Evolutionary conservation across 805 yeast genomes (phyloP), one percentile per base, ranked within the genome.

Genomic region (Hanseniaspora osmophila): DNA sequence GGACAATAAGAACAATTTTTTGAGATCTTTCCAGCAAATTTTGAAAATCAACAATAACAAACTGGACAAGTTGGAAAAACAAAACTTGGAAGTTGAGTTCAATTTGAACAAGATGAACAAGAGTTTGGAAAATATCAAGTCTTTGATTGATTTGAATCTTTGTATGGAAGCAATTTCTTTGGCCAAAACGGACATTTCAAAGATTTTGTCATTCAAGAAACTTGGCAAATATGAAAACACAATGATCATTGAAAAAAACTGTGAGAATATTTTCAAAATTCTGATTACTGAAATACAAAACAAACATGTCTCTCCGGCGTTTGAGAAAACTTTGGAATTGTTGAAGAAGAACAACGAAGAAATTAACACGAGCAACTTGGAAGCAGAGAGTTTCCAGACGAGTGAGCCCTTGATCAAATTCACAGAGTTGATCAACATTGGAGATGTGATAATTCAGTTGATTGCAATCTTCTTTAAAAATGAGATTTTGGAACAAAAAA

Each of bases 361-460:
- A 59, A 61, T 47, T 55, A 60, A 40, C 59, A 59, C 27, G 62
- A 64, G 18, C 38, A 61, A 15, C 57, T 63, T 6, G 50, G 62
- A 35, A 60, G 65, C 30, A 64, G 64, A n/a, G 47, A 56, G 19
- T 56, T 56, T 40, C 44, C 49, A n/a, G 41, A 53, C 72, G 7
- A 80, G 84, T n/a, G 94, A 83, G 50, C 97, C 97, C 0, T 68
- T 90, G 44, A 81, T 81, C 0, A 76, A 84, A 40, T 90, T 92
- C 54, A 82, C 94, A 15, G 96, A 90, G 58, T 70, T 92, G 47
- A 92, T 92, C 33, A 92, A 88, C 54, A 79, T 85, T 48, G 96
- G 96, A 4, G 98, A 90, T 60, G 67, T 90, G 47, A 84, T 92
- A 18, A 80, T 86, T 54, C 96, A 90, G 59, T 85, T 90, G 94